phyloP scores from a whole-genome alignment of 2,329 filamentous ascomycete genomes.

The Metarhizium humberi region DNA sequence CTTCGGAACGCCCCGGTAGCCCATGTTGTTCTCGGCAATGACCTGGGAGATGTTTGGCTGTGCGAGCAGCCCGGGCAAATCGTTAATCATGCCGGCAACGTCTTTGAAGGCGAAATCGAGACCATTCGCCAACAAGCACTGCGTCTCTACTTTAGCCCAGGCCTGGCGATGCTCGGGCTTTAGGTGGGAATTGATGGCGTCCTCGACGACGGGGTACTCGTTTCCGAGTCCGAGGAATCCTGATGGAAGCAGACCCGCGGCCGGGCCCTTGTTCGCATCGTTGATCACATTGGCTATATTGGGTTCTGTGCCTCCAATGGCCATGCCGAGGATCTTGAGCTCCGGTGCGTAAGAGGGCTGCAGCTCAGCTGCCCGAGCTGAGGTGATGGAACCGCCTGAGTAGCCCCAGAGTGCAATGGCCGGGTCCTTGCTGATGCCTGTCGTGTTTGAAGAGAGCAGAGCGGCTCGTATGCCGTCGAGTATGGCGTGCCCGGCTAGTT shows the following conservation, averaged over 20 bases:
- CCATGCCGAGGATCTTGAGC: slow-evolving; percentile 15
- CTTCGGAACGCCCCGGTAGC: neutral
- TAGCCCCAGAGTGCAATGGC: slow-evolving; percentile 30
- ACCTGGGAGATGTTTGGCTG: neutral
- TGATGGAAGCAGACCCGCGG: slow-evolving; percentile 12
- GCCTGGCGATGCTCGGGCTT: slow-evolving; percentile 16
- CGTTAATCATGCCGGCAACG: slow-evolving; percentile 30
- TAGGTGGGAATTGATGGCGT: slow-evolving; percentile 10
- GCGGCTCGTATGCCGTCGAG: slow-evolving; percentile 35
- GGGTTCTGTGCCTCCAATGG: slow-evolving; percentile 15
- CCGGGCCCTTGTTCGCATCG: slow-evolving; percentile 8
- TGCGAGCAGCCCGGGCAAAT: slow-evolving; percentile 1
- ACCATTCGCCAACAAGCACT: slow-evolving; percentile 17
- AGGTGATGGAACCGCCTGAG: slow-evolving; percentile 15
- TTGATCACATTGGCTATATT: slow-evolving; percentile 10
- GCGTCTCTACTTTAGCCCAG: slow-evolving; percentile 15
- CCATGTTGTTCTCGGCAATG: neutral
- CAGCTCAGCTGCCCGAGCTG: slow-evolving; percentile 15
- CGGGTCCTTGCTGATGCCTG: slow-evolving; percentile 22
- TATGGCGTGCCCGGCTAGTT: slow-evolving; percentile 29
- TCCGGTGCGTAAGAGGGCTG: slow-evolving; percentile 17
- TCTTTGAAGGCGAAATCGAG: slow-evolving; percentile 22
- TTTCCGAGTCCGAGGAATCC: slow-evolving; percentile 13
- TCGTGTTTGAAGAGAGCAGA: slow-evolving; percentile 15
- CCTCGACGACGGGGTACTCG: slow-evolving; percentile 12